phyloP scores from a whole-genome alignment of 2,329 filamentous ascomycete genomes.

The Sordariomycetes sp. region DNA sequence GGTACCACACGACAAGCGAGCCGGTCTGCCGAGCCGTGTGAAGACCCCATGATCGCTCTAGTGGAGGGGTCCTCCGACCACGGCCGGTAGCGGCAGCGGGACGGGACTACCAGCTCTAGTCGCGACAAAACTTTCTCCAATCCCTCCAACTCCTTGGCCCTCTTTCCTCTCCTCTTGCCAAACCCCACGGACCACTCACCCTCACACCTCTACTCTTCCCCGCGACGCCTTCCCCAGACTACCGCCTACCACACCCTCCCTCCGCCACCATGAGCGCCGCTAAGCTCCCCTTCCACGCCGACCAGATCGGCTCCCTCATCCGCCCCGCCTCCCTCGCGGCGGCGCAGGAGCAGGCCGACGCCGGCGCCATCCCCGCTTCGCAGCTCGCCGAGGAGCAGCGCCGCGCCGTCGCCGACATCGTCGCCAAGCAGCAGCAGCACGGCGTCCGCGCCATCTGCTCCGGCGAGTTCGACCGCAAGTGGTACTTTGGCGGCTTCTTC shows the following conservation, averaged over 20 bases:
- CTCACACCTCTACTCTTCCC: neutral
- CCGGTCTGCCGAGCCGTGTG: neutral
- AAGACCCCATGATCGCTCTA: neutral
- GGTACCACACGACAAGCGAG: neutral
- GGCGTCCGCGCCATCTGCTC: conserved; percentile 52
- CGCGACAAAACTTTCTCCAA: neutral
- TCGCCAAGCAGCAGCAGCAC: conserved; percentile 49
- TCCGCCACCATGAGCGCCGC: conserved; percentile 1
- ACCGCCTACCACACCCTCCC: neutral
- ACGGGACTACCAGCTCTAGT: neutral
- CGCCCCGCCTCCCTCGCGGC: conserved; percentile 49
- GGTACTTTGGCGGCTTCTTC: conserved; percentile 34
- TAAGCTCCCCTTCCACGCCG: conserved; percentile 48
- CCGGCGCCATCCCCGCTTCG: conserved; percentile 22
- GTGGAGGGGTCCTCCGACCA: neutral
- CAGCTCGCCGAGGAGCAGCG: conserved; percentile 44
- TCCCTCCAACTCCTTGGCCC: neutral
- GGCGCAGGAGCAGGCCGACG: conserved; percentile 32
- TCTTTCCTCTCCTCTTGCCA: neutral
- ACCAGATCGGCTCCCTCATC: conserved; percentile 60
- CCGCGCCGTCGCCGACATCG: conserved; percentile 49
- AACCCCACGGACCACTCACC: neutral
- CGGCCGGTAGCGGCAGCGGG: neutral
- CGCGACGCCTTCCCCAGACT: neutral
- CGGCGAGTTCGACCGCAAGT: conserved; percentile 50